phyloP scores from a whole-genome alignment of 2,329 filamentous ascomycete genomes.

The Ciborinia camelliae region DNA sequence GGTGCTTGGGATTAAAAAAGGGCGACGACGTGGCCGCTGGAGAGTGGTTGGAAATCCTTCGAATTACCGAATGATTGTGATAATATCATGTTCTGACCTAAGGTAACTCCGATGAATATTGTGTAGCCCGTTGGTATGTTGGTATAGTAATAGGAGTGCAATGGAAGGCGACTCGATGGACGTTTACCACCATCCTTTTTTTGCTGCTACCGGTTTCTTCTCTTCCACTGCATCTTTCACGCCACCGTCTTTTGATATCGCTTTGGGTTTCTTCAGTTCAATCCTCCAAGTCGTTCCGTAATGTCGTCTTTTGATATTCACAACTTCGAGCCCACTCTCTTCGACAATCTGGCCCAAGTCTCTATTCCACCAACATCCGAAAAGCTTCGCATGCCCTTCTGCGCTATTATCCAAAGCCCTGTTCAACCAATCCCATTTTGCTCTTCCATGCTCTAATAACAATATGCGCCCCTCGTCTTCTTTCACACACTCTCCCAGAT shows the following conservation, averaged over 20 bases:
- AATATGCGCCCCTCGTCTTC: constrained; percentile 58
- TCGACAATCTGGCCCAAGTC: constrained; percentile 56
- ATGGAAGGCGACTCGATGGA: constrained; percentile 4
- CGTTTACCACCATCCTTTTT: background rate
- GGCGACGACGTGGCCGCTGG: background rate
- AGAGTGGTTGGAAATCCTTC: background rate
- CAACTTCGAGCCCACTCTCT: constrained; percentile 55
- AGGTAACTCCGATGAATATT: background rate
- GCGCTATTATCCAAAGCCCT: constrained; percentile 54
- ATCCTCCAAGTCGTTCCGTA: constrained; percentile 57
- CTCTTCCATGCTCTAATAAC: constrained; percentile 60
- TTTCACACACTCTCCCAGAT: constrained; percentile 50
- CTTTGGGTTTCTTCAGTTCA: constrained; percentile 45
- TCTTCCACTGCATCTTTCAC: background rate
- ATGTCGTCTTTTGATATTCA: constrained; percentile 51
- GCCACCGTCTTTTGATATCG: background rate
- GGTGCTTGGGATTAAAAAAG: background rate
- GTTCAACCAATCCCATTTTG: constrained; percentile 54
- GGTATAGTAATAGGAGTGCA: background rate
- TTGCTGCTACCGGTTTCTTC: background rate
- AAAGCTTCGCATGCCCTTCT: constrained; percentile 53
- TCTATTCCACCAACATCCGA: constrained; percentile 67
- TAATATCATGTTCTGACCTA: background rate
- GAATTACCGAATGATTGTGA: background rate
- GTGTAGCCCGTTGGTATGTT: background rate